Evolutionary conservation across 495 filamentous ascomycete genomes (phyloP), one percentile per base, ranked within the genome.

Genomic region (Thozetella sp.): DNA sequence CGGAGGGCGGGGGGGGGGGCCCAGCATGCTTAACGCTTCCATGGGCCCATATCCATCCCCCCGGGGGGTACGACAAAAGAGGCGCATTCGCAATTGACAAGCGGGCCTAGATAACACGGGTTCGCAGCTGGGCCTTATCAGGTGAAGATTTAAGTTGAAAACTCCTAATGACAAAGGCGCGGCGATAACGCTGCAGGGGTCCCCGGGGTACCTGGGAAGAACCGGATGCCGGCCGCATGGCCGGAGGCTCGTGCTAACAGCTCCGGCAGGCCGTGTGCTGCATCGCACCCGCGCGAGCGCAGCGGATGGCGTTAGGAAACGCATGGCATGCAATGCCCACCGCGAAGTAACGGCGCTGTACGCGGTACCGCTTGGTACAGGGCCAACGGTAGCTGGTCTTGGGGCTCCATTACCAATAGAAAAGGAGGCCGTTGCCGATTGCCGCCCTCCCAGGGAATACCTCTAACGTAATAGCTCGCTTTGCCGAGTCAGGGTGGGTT

Each of bases 401-500:
- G 58, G 60, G 57, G 55, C 34, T 52, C 63, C 63, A 81, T 81
- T 80, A 81, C 76, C 74, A 79, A 81, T 78, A 67, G 73, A 80
- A 81, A 78, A 70, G 61, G 67, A 51, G 55, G 56, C 56, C 55
- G 55, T 60, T 57, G 61, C 66, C 62, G 70, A 64, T 60, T 66
- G 53, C 57, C 63, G 66, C 63, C 72, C 68, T 59, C 34, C 67
- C 71, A 60, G 67, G 67, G 70, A 75, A 74, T 78, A 76, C 71
- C 64, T 76, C 67, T 82, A 76, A 82, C 79, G 79, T 82, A 82
- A 82, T 82, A 71, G 71, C 61, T 66, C 71, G 65, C 71, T 62
- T 59, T 71, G 64, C 71, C 76, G 72, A 76, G 66, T 72, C 71
- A 69, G 56, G 40, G n/a, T 51, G 25, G 22, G 46, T 40, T 53